These are phyloP conservation scores for Diplodia mutila DNA, from an alignment of 2,329 filamentous ascomycete species.

Conservation along the genomic window DNA sequence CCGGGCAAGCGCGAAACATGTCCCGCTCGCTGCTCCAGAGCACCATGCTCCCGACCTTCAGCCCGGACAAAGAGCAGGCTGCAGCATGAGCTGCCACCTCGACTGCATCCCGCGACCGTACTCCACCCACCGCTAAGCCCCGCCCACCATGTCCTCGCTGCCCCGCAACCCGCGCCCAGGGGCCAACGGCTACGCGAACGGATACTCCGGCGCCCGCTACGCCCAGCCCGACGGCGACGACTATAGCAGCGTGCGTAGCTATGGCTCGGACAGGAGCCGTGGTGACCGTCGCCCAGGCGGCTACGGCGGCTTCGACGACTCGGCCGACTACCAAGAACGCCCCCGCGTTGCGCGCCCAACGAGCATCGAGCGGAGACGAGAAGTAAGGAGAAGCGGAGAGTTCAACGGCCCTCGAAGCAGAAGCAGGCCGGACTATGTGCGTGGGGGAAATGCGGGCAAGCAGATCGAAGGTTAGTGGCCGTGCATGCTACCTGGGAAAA, in stretches of 20 bases:
- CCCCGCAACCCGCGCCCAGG: conserved; percentile 37
- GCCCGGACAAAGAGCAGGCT: conserved; percentile 21
- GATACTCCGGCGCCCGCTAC: conserved; percentile 39
- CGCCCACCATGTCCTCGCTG: conserved; percentile 42
- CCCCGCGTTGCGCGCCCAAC: conserved; percentile 40
- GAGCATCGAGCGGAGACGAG: conserved; percentile 49
- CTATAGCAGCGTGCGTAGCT: conserved; percentile 31
- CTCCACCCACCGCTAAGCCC: conserved; percentile 12
- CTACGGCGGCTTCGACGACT: conserved; percentile 41
- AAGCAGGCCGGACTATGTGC: conserved; percentile 3
- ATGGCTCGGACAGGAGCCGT: conserved; percentile 28
- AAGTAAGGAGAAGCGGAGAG: conserved; percentile 46
- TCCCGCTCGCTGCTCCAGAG: conserved; percentile 14
- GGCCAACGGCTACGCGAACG: conserved; percentile 46
- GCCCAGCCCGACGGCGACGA: conserved; percentile 36
- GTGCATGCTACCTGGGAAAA: background rate
- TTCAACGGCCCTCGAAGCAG: conserved; percentile 8
- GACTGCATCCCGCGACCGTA: background rate
- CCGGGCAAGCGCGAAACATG: conserved; percentile 18
- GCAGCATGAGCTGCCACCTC: conserved; percentile 24
- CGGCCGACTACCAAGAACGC: conserved; percentile 29
- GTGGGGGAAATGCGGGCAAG: conserved; percentile 29
- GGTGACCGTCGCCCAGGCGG: conserved; percentile 42
- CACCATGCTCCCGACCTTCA: background rate
- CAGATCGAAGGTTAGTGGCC: conserved; percentile 43